Conservation (phyloP, 257 asterid species). For the Solanum chiquidenum region DNA sequence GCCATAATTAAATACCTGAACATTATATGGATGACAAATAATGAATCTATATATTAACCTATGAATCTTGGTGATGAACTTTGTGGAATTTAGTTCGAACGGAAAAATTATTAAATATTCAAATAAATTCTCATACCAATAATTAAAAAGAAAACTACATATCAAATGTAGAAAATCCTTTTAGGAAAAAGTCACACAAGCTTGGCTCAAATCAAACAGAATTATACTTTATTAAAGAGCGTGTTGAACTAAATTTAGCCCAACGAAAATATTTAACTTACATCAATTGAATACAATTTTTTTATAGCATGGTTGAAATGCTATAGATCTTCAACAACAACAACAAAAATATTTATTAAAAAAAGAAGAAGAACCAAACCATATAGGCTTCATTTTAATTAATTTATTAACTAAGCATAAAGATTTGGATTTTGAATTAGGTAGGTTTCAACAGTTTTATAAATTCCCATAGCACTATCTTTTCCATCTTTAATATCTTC, state of each 20-base stretch:
- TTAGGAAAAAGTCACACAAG: background rate
- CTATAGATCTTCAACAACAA: background rate
- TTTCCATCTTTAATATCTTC: slow-evolving; percentile 30
- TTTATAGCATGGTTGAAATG: background rate
- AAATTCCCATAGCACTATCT: slow-evolving; percentile 14
- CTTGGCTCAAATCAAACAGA: background rate
- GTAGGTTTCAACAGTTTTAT: slow-evolving; percentile 23
- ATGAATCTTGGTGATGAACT: background rate
- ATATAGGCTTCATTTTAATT: background rate
- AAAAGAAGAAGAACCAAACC: background rate
- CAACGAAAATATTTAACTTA: background rate
- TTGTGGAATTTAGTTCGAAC: background rate
- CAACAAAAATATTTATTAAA: background rate
- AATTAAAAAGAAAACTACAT: background rate
- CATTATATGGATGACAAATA: no score
- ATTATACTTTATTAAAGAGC: background rate
- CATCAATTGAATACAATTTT: background rate
- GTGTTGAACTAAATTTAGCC: no score
- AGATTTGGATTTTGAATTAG: background rate
- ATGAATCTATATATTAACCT: background rate
- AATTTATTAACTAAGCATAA: background rate
- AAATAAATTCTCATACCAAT: background rate
- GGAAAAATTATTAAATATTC: background rate
- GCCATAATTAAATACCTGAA: background rate
- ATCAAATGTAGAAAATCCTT: background rate